Percentiles rank a stretch among this genome's conserved stretches.
These are phyloP conservation scores for Penicillium waksmanii DNA, from an alignment of 495 filamentous ascomycete genomes.

Conservation along the genomic window DNA sequence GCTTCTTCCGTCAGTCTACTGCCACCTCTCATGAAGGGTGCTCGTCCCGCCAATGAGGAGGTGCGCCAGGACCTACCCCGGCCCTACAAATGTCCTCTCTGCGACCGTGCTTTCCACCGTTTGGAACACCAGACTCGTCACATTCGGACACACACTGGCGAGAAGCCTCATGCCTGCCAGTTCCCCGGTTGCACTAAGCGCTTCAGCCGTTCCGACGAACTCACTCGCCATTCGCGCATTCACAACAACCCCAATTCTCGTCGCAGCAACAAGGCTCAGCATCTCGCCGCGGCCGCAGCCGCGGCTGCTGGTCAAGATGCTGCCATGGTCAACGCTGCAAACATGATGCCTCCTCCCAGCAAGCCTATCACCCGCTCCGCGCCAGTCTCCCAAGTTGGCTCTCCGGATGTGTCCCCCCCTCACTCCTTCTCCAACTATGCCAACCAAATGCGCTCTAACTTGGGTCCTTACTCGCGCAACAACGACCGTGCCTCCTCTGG, in stretches of 20 bases:
- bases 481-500: conserved; percentile 52
- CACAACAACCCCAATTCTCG: conserved; percentile 98
- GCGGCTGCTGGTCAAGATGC: conserved; percentile 54
- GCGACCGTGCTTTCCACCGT: conserved; percentile 98
- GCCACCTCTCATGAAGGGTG: conserved; percentile 67
- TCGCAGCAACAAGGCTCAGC: conserved; percentile 86
- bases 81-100: conserved; percentile 97
- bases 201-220: conserved; percentile 95
- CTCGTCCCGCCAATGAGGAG: conserved; percentile 61
- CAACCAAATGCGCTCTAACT: conserved; percentile 61
- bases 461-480: conserved; percentile 68
- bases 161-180: conserved; percentile 95
- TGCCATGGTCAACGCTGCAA: conserved; percentile 54
- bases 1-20: conserved; percentile 69
- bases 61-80: conserved; percentile 81
- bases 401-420: conserved; percentile 94
- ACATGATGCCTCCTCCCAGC: conserved; percentile 77
- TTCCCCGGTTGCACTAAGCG: conserved; percentile 96
- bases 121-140: conserved; percentile 98
- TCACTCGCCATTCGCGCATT: conserved; percentile 96
- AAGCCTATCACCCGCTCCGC: conserved; percentile 78
- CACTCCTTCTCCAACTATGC: conserved; percentile 82
- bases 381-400: conserved; percentile 85
- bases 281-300: conserved; percentile 59
- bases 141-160: conserved; percentile 96